phyloP scores from a whole-genome alignment of 1,139 yeast species.

The Yamadazyma trypodendri region DNA sequence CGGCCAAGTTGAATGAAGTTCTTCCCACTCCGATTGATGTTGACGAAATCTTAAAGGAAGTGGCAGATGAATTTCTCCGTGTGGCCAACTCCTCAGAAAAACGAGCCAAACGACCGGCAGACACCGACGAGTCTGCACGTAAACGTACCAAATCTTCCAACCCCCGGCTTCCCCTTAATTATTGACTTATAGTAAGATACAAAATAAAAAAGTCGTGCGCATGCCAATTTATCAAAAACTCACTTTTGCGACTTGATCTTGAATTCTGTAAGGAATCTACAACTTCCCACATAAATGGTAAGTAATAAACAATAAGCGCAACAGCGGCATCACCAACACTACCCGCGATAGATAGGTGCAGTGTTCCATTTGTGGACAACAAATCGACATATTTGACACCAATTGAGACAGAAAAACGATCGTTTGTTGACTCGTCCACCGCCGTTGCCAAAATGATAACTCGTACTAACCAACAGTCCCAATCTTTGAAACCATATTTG shows the following conservation, averaged over 20 bases:
- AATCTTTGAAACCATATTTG: conserved; percentile 91
- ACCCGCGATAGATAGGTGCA: too few relatives aligned
- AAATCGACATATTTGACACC: too few relatives aligned
- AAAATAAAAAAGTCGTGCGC: background rate
- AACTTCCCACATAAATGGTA: background rate
- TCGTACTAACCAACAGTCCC: conserved; percentile 53
- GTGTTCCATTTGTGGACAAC: too few relatives aligned
- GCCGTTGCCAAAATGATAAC: too few relatives aligned
- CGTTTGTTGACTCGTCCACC: too few relatives aligned
- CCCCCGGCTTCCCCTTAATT: conserved; percentile 1
- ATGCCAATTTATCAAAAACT: background rate
- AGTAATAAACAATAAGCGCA: background rate
- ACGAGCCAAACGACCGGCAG: conserved; percentile 2
- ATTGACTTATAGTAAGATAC: background rate
- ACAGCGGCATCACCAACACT: too few relatives aligned
- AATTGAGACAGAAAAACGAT: too few relatives aligned
- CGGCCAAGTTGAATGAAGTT: background rate
- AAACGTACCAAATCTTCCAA: conserved; percentile 1
- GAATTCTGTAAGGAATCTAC: background rate
- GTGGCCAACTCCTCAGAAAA: background rate
- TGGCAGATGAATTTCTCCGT: background rate
- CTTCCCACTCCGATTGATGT: background rate
- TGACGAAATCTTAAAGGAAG: background rate
- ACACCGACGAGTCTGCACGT: conserved; percentile 1
- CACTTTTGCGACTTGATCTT: background rate